These are phyloP conservation scores for Triangularia verruculosa DNA, from an alignment of 2,329 filamentous ascomycete species.

Conservation along the genomic window DNA sequence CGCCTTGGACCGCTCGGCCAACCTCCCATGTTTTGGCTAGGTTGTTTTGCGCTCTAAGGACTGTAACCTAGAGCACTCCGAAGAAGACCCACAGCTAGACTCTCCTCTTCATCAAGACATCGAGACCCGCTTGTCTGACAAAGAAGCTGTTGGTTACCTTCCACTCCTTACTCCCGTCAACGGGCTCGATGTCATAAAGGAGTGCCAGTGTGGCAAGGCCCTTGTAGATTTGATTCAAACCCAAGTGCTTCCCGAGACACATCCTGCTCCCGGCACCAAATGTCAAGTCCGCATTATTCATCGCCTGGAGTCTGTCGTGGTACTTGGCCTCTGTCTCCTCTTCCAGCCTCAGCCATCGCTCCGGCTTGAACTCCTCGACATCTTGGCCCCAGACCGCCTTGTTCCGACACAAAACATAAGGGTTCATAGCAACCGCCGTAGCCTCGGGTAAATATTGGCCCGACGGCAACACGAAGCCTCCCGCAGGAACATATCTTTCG, in stretches of 20 bases:
- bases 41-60: not conserved
- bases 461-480: conserved; percentile 1
- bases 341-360: conserved; percentile 41
- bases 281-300: conserved; percentile 36
- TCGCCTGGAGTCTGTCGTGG: conserved; percentile 31
- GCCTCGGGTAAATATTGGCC: conserved; percentile 22
- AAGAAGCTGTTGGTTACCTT: conserved; percentile 12
- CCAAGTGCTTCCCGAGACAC: conserved; percentile 37
- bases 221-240: conserved; percentile 35
- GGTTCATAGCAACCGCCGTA: conserved; percentile 34
- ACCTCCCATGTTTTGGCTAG: not conserved
- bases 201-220: conserved; percentile 12
- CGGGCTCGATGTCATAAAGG: conserved; percentile 15
- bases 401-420: conserved; percentile 38
- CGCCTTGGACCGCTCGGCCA: conserved; percentile 3
- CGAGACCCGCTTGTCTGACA: conserved; percentile 12
- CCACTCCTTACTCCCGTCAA: conserved; percentile 16
- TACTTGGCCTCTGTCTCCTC: conserved; percentile 12
- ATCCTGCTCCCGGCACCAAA: conserved; percentile 36
- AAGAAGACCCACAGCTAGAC: not conserved
- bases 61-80: not conserved
- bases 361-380: conserved; percentile 42
- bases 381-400: conserved; percentile 41
- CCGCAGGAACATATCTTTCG: conserved; percentile 46
- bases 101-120: conserved; percentile 1